Percentiles rank a stretch among this genome's conserved stretches.
Conservation (phyloP, 768 basidiomycete species). For the Pholiota molesta region DNA sequence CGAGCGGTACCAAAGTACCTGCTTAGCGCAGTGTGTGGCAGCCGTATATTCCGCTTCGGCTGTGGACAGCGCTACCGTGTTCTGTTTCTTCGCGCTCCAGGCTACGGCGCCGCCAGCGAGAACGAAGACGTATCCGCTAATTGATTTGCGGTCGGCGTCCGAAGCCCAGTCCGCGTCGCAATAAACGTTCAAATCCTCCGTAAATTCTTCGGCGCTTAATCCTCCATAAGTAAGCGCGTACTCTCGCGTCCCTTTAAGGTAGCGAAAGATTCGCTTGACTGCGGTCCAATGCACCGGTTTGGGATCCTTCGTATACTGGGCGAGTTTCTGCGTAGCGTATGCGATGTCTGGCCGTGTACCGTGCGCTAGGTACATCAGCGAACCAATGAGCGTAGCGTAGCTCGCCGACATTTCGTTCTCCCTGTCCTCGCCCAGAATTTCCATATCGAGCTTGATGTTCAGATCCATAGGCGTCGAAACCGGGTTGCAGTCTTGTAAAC, state of each 20-base stretch:
- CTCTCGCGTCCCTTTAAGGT: constrained; percentile 24
- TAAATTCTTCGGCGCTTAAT: constrained; percentile 23
- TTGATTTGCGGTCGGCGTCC: constrained; percentile 27
- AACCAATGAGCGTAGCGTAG: constrained; percentile 19
- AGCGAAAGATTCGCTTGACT: constrained; percentile 27
- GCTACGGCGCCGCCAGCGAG: constrained; percentile 37
- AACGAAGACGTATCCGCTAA: constrained; percentile 37
- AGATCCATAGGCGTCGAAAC: constrained; percentile 27
- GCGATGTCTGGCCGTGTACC: constrained; percentile 23
- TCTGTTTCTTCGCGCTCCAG: constrained; percentile 45
- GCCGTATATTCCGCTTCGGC: constrained; percentile 50
- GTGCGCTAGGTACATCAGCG: constrained; percentile 22
- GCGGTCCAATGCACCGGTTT: constrained; percentile 34
- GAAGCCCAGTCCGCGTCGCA: constrained; percentile 27
- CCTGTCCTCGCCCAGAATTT: constrained; percentile 3
- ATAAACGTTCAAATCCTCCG: constrained; percentile 27
- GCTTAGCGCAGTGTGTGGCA: constrained; percentile 29
- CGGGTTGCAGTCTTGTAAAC: constrained; percentile 25
- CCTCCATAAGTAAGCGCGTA: constrained; percentile 29
- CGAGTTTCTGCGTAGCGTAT: constrained; percentile 13
- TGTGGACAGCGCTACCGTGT: constrained; percentile 38
- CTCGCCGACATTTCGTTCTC: constrained; percentile 21
- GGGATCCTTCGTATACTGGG: constrained; percentile 20
- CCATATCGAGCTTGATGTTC: constrained; percentile 22
- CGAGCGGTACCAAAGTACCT: constrained; percentile 37